Percentiles rank a stretch among this genome's conserved stretches.
phyloP scores from a whole-genome alignment of 2,329 filamentous ascomycete species.

The Colletotrichum gloeosporioides region DNA sequence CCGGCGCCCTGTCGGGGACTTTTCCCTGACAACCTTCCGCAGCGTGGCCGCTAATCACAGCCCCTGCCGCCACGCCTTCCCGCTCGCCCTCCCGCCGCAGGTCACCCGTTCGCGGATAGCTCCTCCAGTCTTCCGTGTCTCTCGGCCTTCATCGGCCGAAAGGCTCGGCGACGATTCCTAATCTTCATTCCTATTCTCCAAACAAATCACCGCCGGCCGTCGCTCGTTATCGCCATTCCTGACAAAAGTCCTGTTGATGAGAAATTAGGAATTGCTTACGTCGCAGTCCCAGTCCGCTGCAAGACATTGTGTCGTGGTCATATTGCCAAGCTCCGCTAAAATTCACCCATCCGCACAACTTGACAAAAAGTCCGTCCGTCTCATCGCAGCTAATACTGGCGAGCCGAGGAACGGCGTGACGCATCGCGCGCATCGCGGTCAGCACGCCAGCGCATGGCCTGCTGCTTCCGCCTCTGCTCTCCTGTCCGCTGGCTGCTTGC shows the following conservation, averaged over 20 bases:
- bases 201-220: background rate
- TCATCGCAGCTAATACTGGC: background rate
- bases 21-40: background rate
- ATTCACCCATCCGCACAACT: background rate
- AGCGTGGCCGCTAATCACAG: background rate
- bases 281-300: background rate
- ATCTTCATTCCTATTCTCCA: background rate
- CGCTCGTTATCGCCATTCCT: background rate
- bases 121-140: background rate
- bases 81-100: constrained; percentile 1
- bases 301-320: background rate
- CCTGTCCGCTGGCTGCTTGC: background rate
- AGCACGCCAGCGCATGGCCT: background rate
- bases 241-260: background rate
- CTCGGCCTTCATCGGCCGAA: background rate
- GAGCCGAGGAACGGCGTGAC: background rate
- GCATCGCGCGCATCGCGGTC: background rate
- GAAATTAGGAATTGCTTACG: background rate
- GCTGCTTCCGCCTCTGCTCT: background rate
- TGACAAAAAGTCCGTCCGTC: constrained; percentile 13
- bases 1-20: constrained; percentile 1
- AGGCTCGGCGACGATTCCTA: background rate
- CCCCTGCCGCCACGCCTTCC: background rate
- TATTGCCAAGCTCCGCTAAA: background rate
- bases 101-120: background rate